phyloP scores from a whole-genome alignment of 768 basidiomycete genomes.

The Panellus pusillus region DNA sequence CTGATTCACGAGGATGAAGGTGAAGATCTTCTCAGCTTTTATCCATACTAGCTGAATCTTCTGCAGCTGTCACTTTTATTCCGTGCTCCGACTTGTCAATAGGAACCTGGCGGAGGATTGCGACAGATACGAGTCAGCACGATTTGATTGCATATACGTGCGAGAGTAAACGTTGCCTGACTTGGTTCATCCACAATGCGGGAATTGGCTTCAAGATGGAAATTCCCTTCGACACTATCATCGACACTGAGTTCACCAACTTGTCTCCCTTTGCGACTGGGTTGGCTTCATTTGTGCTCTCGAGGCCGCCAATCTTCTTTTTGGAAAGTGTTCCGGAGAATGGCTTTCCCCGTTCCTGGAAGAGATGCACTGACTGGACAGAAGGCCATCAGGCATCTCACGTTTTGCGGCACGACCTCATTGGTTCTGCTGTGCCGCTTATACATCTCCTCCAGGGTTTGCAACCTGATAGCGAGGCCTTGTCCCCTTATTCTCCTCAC shows the following conservation, averaged over 20 bases:
- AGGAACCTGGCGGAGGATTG: slow-evolving; percentile 78
- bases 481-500: slow-evolving; percentile 36
- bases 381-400: slow-evolving; percentile 68
- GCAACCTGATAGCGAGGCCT: slow-evolving; percentile 32
- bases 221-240: slow-evolving; percentile 65
- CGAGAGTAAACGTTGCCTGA: slow-evolving; percentile 62
- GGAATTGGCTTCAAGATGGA: slow-evolving; percentile 87
- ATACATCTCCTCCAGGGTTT: slow-evolving; percentile 54
- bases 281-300: slow-evolving; percentile 62
- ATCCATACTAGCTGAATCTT: slow-evolving; percentile 1
- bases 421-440: slow-evolving; percentile 63
- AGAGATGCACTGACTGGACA: slow-evolving; percentile 73
- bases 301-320: slow-evolving; percentile 68
- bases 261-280: slow-evolving; percentile 51
- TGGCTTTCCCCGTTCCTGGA: slow-evolving; percentile 51
- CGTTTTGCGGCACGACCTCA: slow-evolving; percentile 62
- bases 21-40: slow-evolving; percentile 38
- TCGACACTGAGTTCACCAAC: slow-evolving; percentile 56
- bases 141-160: slow-evolving; percentile 79
- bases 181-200: slow-evolving; percentile 76
- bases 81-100: slow-evolving; percentile 74
- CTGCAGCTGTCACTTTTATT: slow-evolving; percentile 68
- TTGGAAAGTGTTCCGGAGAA: slow-evolving; percentile 48
- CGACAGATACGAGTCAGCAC: slow-evolving; percentile 50
- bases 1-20: slow-evolving; percentile 78